A percentile compares a stretch with the other conserved stretches of the same genome.
Evolutionary conservation across 2,329 filamentous ascomycete genomes (phyloP).

Genomic region (Coniochaeta sp.): DNA sequence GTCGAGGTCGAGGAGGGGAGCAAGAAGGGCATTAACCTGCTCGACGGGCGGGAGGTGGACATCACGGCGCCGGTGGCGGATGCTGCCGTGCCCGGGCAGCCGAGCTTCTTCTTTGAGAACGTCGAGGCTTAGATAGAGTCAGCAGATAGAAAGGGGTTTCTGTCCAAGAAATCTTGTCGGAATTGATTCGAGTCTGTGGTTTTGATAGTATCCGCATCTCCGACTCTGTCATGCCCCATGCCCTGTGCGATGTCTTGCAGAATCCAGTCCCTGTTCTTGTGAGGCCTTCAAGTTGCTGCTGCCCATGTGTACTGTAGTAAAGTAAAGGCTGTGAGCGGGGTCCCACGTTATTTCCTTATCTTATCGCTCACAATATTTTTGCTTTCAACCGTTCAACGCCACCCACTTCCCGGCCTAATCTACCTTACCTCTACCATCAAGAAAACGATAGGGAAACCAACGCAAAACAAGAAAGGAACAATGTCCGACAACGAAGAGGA

Average conservation of each 20-base stretch:
- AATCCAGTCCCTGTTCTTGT: too few relatives aligned
- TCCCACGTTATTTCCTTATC: not conserved
- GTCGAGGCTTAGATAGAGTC: conserved; percentile 35
- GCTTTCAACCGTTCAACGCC: not conserved
- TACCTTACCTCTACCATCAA: not conserved
- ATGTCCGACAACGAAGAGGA: conserved; percentile 49
- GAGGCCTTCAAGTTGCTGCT: too few relatives aligned
- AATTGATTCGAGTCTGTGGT: not conserved
- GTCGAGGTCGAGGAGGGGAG: conserved; percentile 64
- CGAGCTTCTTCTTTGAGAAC: conserved; percentile 82
- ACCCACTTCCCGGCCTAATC: not conserved
- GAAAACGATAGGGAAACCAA: not conserved
- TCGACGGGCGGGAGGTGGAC: conserved; percentile 45
- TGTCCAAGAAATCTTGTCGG: not conserved
- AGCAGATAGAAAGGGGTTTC: not conserved
- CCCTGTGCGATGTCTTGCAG: too few relatives aligned
- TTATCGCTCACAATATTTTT: not conserved
- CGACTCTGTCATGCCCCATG: too few relatives aligned
- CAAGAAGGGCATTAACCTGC: conserved; percentile 53
- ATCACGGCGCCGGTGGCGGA: conserved; percentile 56
- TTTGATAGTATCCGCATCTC: too few relatives aligned
- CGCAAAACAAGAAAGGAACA: too few relatives aligned
- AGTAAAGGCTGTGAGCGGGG: too few relatives aligned
- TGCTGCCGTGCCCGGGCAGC: conserved; percentile 71
- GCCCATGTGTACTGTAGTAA: too few relatives aligned